Percentiles rank a stretch among this genome's conserved stretches.
These are phyloP conservation scores for Chytriomyces sp. DNA, from an alignment of 192 early-diverging fungal species.

Conservation along the genomic window DNA sequence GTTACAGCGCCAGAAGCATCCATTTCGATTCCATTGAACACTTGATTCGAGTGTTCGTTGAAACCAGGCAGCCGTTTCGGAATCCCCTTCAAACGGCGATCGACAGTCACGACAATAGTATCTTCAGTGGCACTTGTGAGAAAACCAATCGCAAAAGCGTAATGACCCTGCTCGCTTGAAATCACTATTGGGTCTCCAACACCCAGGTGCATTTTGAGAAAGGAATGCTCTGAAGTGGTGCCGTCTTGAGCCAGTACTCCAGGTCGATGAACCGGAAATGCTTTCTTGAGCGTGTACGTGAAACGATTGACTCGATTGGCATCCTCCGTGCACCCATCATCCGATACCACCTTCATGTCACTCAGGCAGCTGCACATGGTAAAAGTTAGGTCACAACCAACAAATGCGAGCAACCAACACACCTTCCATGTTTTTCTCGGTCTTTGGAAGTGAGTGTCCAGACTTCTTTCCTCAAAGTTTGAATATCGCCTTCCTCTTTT, in stretches of 20 bases:
- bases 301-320: constrained; percentile 20
- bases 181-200: constrained; percentile 83
- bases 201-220: constrained; percentile 56
- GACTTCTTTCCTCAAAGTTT: constrained; percentile 42
- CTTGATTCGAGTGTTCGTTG: constrained; percentile 63
- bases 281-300: constrained; percentile 36
- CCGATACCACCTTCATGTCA: constrained; percentile 31
- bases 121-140: constrained; percentile 59
- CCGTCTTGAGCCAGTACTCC: neutral
- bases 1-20: constrained; percentile 35
- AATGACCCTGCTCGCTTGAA: constrained; percentile 74
- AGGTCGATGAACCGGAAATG: neutral
- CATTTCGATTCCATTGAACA: constrained; percentile 49
- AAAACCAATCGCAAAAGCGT: constrained; percentile 78
- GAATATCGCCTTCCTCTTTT: constrained; percentile 71
- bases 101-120: constrained; percentile 61
- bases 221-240: constrained; percentile 17
- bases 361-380: constrained; percentile 32
- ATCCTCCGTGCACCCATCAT: constrained; percentile 10
- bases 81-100: constrained; percentile 69
- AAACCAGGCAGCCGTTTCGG: constrained; percentile 62
- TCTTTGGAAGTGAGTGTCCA: constrained; percentile 48
- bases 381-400: neutral
- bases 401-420: neutral
- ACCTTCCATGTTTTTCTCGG: constrained; percentile 41